Conservation (phyloP, 371 early-diverging fungal species). For the Mortierella sp. region DNA sequence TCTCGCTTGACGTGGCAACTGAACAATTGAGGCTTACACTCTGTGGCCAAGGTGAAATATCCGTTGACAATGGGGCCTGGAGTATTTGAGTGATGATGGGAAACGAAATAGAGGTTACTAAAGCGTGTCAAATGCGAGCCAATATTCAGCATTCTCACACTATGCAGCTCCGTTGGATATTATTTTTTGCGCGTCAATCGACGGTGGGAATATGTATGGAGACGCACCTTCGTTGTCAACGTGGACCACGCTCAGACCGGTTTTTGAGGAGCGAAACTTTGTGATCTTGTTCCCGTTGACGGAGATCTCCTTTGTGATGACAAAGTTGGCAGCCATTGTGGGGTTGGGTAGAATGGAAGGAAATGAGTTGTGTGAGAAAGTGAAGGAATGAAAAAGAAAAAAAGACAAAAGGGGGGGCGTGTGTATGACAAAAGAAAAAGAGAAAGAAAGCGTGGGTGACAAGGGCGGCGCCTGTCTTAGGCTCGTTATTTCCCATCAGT, state of each 20-base stretch:
- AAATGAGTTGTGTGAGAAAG: too few species aligned
- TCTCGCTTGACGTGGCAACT: background rate
- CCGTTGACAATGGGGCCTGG: conserved; percentile 77
- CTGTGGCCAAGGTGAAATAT: conserved; percentile 75
- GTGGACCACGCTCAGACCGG: conserved; percentile 72
- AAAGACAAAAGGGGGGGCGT: background rate
- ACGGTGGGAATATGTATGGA: background rate
- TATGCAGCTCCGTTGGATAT: background rate
- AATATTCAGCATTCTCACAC: background rate
- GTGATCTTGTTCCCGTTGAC: conserved; percentile 60
- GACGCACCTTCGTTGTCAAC: conserved; percentile 73
- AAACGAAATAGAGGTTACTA: background rate
- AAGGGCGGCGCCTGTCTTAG: background rate
- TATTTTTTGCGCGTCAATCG: background rate
- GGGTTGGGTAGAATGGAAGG: background rate
- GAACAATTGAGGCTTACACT: conserved; percentile 59
- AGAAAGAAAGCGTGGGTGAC: background rate
- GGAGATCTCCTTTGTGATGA: conserved; percentile 40
- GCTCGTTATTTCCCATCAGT: background rate
- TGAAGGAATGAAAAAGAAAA: background rate
- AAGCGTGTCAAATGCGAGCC: background rate
- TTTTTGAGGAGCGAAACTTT: conserved; percentile 68
- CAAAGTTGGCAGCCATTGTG: conserved; percentile 47
- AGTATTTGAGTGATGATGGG: background rate
- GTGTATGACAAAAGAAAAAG: background rate